Evolutionary conservation across 306 rosid genomes (phyloP).

Genomic region (Cucurbita maxima): DNA sequence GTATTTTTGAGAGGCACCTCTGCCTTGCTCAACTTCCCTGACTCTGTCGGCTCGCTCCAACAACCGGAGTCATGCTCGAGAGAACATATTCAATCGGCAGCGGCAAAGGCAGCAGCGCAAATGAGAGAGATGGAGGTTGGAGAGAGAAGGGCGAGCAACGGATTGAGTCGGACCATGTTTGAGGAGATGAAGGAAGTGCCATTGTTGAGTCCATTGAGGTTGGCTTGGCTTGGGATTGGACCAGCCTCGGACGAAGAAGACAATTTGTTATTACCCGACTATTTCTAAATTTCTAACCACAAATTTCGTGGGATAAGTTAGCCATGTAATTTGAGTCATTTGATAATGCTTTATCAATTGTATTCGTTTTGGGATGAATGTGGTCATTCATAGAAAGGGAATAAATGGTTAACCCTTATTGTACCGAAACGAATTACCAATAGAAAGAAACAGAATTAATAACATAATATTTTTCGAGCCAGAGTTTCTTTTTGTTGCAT

Average conservation of each 20-base stretch:
- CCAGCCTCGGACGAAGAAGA: background rate
- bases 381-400: background rate
- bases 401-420: background rate
- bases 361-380: background rate
- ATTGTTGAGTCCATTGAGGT: slow-evolving; percentile 3
- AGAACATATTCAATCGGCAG: slow-evolving; percentile 35
- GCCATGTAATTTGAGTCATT: background rate
- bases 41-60: slow-evolving; percentile 19
- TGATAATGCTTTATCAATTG: background rate
- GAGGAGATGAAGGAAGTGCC: background rate
- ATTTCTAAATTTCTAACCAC: background rate
- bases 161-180: background rate
- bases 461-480: too few species aligned
- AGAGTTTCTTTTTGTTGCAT: too few species aligned
- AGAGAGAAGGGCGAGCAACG: background rate
- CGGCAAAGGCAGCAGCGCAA: slow-evolving; percentile 28
- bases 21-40: slow-evolving; percentile 35
- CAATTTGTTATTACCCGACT: background rate
- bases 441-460: too few species aligned
- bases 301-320: too few species aligned
- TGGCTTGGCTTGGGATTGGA: background rate
- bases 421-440: too few species aligned
- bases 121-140: background rate
- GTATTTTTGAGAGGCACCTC: slow-evolving; percentile 26
- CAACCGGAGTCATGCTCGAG: slow-evolving; percentile 27